Conservation (phyloP, 2,329 filamentous ascomycete genomes). For the Kalmusia sp. region DNA sequence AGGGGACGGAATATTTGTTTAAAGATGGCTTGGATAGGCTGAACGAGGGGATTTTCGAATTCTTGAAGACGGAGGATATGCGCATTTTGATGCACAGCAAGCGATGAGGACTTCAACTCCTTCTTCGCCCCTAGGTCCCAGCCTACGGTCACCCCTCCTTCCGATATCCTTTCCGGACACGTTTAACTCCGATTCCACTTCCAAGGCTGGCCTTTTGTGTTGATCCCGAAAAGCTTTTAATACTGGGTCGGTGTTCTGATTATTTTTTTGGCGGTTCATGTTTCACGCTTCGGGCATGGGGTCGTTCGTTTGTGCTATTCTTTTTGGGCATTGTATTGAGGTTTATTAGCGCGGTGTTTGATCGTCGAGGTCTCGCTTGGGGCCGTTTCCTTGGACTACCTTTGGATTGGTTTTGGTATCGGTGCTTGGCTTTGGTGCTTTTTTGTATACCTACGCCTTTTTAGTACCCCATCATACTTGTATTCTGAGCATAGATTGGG, state of each 20-base stretch:
- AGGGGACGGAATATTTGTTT: constrained; percentile 42
- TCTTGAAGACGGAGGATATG: constrained; percentile 37
- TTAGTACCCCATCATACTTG: not conserved
- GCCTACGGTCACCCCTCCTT: no score
- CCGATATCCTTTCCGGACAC: no score
- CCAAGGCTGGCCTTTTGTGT: constrained; percentile 5
- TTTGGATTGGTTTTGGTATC: not conserved
- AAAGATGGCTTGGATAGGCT: constrained; percentile 39
- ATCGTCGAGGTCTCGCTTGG: not conserved
- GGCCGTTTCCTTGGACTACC: not conserved
- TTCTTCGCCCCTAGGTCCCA: no score
- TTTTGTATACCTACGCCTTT: constrained; percentile 1
- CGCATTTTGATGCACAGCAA: constrained; percentile 40
- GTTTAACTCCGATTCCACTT: not conserved
- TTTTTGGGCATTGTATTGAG: not conserved
- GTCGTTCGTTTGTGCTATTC: not conserved
- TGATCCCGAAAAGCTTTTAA: constrained; percentile 1
- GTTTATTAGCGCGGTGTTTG: constrained; percentile 6
- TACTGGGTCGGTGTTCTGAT: constrained; percentile 5
- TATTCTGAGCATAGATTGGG: not conserved
- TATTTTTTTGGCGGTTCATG: not conserved
- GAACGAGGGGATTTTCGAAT: constrained; percentile 39
- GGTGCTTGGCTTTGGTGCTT: not conserved
- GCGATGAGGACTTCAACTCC: no score
- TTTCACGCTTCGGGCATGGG: not conserved